phyloP scores from a whole-genome alignment of 176 grass and related monocot species.

The Aegilops bicornis region DNA sequence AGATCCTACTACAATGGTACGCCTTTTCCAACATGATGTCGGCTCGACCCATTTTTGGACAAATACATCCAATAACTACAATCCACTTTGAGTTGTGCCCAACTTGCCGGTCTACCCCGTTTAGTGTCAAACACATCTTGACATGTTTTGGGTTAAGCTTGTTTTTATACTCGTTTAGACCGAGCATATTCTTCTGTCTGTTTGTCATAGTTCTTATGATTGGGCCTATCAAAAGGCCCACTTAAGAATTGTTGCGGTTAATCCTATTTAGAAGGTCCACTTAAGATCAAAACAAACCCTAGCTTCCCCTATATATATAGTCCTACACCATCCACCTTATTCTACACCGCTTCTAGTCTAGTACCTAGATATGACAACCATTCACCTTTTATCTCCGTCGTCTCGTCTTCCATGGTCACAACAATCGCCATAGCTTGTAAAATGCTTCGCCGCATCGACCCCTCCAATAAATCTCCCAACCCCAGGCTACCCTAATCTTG shows the following conservation, averaged over 20 bases:
- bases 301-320: background rate
- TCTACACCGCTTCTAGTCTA: background rate
- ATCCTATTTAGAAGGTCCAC: background rate
- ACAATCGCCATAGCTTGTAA: background rate
- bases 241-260: background rate
- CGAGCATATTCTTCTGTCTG: background rate
- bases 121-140: background rate
- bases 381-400: too few species aligned
- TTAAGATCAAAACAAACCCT: background rate
- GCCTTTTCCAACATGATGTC: background rate
- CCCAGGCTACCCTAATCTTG: background rate
- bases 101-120: background rate
- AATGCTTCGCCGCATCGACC: background rate
- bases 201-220: background rate
- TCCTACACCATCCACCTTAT: background rate
- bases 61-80: background rate
- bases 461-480: background rate
- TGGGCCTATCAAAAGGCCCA: background rate
- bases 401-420: background rate
- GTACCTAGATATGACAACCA: background rate
- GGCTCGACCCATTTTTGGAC: background rate
- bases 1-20: background rate
- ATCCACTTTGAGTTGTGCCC: background rate
- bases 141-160: background rate
- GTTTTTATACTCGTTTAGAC: background rate